A percentile compares a stretch with the other conserved stretches of the same genome.
These are phyloP conservation scores for Ophiostoma tasmaniense DNA, from an alignment of 2,329 filamentous ascomycete species.

Conservation along the genomic window DNA sequence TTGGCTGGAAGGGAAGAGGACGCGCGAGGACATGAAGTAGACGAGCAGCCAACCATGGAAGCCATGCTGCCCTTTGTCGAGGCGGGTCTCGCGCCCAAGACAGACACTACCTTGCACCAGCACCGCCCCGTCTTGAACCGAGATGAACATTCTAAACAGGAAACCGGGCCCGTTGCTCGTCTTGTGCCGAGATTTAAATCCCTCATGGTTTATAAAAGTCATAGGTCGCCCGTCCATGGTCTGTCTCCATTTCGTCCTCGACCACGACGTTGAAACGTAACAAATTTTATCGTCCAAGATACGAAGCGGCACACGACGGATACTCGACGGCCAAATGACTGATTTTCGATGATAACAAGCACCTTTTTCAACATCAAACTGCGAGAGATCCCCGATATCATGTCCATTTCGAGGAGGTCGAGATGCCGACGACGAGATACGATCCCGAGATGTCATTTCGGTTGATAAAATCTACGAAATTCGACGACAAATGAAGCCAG, in stretches of 20 bases:
- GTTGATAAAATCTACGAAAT: neutral
- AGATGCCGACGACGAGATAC: neutral
- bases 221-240: neutral
- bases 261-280: neutral
- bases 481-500: neutral
- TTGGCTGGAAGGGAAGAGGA: conserved; percentile 1
- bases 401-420: neutral
- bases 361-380: neutral
- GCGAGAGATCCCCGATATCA: neutral
- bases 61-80: neutral
- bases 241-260: neutral
- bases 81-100: neutral
- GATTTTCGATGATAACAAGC: neutral
- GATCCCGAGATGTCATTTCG: neutral
- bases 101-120: neutral
- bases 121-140: neutral
- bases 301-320: neutral
- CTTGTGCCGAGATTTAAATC: neutral
- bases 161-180: neutral
- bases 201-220: conserved; percentile 9
- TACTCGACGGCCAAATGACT: neutral
- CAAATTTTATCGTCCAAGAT: neutral
- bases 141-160: neutral
- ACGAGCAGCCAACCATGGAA: conserved; percentile 1
- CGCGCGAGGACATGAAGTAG: conserved; percentile 18